Conservation (phyloP, 495 filamentous ascomycete species). For the Xylaria flabelliformis region DNA sequence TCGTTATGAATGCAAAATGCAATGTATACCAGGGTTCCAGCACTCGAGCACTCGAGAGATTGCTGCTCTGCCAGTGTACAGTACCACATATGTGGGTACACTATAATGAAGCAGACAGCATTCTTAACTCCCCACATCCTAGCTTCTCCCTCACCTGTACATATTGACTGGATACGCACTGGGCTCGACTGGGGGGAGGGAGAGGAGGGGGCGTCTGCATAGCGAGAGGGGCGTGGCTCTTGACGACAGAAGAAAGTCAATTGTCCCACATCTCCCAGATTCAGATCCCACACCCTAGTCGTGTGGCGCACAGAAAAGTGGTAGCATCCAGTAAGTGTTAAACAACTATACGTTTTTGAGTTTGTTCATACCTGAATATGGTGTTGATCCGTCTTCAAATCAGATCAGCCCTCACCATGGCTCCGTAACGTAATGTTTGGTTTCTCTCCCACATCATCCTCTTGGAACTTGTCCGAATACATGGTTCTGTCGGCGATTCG, state of each 20-base stretch:
- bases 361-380: not conserved
- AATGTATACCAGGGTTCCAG: slow-evolving; percentile 6
- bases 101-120: slow-evolving; percentile 4
- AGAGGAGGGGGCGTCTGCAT: not conserved
- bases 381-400: not conserved
- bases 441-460: not conserved
- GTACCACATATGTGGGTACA: not conserved
- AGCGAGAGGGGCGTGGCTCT: slow-evolving; percentile 4
- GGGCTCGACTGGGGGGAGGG: slow-evolving; percentile 3
- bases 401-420: not conserved
- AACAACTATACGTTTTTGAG: not conserved
- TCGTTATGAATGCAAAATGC: slow-evolving; percentile 8
- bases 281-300: not conserved
- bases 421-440: not conserved
- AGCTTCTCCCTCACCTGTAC: not conserved
- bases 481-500: not conserved
- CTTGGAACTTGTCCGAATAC: not conserved
- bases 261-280: slow-evolving; percentile 12
- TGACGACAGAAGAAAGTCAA: not conserved
- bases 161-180: slow-evolving; percentile 6
- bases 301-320: slow-evolving; percentile 6
- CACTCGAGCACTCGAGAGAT: slow-evolving; percentile 1
- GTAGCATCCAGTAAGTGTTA: not conserved
- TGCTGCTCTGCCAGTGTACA: slow-evolving; percentile 2
- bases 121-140: not conserved